Base-by-base conservation (phyloP, 140 eudicot species). In the Senecio squalidus region DNA sequence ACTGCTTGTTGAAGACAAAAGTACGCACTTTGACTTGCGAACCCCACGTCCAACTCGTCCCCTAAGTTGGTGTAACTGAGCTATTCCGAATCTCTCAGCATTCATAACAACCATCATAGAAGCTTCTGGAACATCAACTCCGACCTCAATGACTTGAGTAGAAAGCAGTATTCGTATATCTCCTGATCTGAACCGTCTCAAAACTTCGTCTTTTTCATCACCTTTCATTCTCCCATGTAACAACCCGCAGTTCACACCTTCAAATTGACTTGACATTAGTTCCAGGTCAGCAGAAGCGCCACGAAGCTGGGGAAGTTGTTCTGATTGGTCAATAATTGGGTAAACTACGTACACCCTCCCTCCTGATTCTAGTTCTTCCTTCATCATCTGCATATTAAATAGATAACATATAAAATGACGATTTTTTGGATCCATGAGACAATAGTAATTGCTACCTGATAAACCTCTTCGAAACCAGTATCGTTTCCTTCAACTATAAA, bases 21-120 rank as follows among this genome's bases (percentile, higher is more conserved):
- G 65, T 39, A 93, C 66, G 67, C 99, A 93, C 60, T 74, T 84
- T 13, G 99, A 93, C 67, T 93, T 80, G 66, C 94, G 85, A 34
- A 39, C 66, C 72, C 99, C 99, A 29, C 99, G 87, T 3, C 99
- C 99, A 6, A 93, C 99, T 53, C 99, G 80, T 13, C 99, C 99
- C 63, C 99, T 82, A 43, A 93, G 89, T 70, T 93, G 99, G 73
- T 93, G 99, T 18, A 93, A 59, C 21, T 93, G 99, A 41, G 99
- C 99, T 20, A 88, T 77, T 20, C 99, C 99, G 47, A 93, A 88
- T 76, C 99, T 84, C 69, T 93, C 99, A 0, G 96, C 93, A 47
- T 93, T 93, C 99, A 93, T 93, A 5, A 93, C 99, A 52, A 93
- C 86, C 96, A 93, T 93, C 96, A 88, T 84, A 20, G 99, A 93